Conservation (phyloP, 2,329 filamentous ascomycete genomes). For the Pseudofabraea citricarpa region DNA sequence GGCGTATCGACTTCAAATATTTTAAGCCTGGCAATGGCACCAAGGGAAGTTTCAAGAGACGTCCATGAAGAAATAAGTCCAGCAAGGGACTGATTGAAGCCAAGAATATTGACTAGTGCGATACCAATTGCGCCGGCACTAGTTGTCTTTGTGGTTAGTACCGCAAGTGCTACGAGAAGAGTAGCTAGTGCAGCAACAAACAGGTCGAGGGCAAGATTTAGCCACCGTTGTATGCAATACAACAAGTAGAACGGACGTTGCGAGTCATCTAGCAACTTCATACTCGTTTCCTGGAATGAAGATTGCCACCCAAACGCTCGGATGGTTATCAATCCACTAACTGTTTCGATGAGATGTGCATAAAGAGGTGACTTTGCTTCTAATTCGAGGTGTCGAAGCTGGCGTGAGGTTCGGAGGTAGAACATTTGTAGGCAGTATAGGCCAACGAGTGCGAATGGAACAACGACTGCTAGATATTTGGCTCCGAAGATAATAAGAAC, state of each 20-base stretch:
- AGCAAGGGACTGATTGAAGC: slow-evolving; percentile 36
- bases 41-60: slow-evolving; percentile 50
- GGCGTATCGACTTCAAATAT: slow-evolving; percentile 4
- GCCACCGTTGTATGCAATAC: slow-evolving; percentile 40
- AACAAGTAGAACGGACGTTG: slow-evolving; percentile 41
- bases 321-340: slow-evolving; percentile 36
- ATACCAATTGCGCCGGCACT: slow-evolving; percentile 7
- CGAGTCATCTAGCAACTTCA: slow-evolving; percentile 30
- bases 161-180: slow-evolving; percentile 23
- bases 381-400: slow-evolving; percentile 40
- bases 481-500: slow-evolving; percentile 6
- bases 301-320: slow-evolving; percentile 38
- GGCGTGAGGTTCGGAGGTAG: slow-evolving; percentile 41
- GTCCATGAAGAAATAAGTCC: slow-evolving; percentile 38
- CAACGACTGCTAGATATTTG: slow-evolving; percentile 6
- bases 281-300: not conserved
- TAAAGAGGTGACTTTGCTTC: slow-evolving; percentile 37
- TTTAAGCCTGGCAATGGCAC: slow-evolving; percentile 49
- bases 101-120: slow-evolving; percentile 43
- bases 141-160: slow-evolving; percentile 7
- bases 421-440: slow-evolving; percentile 29
- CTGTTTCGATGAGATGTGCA: slow-evolving; percentile 38
- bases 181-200: slow-evolving; percentile 31
- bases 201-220: slow-evolving; percentile 37
- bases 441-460: slow-evolving; percentile 5